These are phyloP conservation scores for Globisporangium emineosum DNA, from an alignment of 352 stramenopile genomes.

Conservation along the genomic window DNA sequence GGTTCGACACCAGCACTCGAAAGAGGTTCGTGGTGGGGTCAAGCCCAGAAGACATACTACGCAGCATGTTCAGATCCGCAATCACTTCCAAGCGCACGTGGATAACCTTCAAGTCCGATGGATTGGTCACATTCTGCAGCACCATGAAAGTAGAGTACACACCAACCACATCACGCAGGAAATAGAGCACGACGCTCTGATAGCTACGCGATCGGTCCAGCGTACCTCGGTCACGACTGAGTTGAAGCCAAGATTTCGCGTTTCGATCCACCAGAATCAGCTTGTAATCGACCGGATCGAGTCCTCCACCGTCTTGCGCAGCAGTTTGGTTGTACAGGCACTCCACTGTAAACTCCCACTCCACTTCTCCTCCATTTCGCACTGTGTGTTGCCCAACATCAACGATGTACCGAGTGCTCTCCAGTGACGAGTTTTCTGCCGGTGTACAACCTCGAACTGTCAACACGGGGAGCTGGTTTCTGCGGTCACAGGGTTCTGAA, in stretches of 20 bases:
- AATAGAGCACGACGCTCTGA: constrained; percentile 83
- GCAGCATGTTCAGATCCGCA: constrained; percentile 79
- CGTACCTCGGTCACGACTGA: constrained; percentile 77
- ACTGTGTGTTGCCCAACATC: constrained; percentile 87
- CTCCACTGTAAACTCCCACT: constrained; percentile 89
- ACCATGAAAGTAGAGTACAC: constrained; percentile 87
- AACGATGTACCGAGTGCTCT: constrained; percentile 83
- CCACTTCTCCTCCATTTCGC: constrained; percentile 80
- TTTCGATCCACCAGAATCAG: constrained; percentile 72
- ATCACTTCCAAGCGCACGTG: constrained; percentile 85
- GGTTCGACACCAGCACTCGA: constrained; percentile 81
- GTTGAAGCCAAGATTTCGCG: constrained; percentile 73
- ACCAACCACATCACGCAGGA: constrained; percentile 73
- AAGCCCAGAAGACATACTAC: constrained; percentile 72
- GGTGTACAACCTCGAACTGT: constrained; percentile 79
- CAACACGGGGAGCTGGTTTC: constrained; percentile 58
- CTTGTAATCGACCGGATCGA: constrained; percentile 75
- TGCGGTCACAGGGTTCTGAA: constrained; percentile 31
- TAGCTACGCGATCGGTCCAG: constrained; percentile 70
- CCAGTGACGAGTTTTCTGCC: constrained; percentile 74
- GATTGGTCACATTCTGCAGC: constrained; percentile 80
- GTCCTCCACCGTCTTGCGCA: constrained; percentile 22
- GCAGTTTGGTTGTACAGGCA: constrained; percentile 49
- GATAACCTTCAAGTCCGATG: constrained; percentile 84
- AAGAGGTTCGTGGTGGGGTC: constrained; percentile 77